Evolutionary conservation across 2,329 filamentous ascomycete species (phyloP).

Genomic region (Arthrobotrys iridis): DNA sequence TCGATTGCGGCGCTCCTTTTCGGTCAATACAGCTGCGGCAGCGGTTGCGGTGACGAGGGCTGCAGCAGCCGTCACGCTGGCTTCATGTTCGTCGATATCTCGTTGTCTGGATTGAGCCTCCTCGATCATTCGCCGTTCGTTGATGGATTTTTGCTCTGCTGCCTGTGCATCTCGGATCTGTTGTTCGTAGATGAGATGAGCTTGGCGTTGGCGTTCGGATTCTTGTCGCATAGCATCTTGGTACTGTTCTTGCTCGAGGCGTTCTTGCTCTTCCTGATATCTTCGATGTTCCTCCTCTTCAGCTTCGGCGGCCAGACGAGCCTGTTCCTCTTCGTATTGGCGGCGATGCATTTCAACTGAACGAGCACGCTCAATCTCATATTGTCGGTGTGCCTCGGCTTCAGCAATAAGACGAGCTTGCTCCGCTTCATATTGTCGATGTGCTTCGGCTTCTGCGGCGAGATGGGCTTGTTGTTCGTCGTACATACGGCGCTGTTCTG

Average conservation of each 20-base stretch:
- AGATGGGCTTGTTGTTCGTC: constrained; percentile 24
- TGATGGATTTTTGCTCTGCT: not conserved
- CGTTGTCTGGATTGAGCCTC: constrained; percentile 31
- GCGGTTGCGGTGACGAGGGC: constrained; percentile 26
- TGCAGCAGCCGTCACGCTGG: constrained; percentile 10
- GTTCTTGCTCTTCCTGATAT: constrained; percentile 23
- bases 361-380: constrained; percentile 5
- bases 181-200: constrained; percentile 41
- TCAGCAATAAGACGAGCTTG: not conserved
- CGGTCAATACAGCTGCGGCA: constrained; percentile 12
- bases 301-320: constrained; percentile 21
- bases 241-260: constrained; percentile 9
- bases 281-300: constrained; percentile 28
- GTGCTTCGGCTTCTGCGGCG: constrained; percentile 21
- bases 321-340: constrained; percentile 14
- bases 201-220: constrained; percentile 44
- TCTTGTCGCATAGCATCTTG: constrained; percentile 23
- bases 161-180: constrained; percentile 35
- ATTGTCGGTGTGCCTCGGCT: not conserved
- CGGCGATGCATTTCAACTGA: constrained; percentile 9
- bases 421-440: constrained; percentile 1
- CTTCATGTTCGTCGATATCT: constrained; percentile 30
- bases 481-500: not conserved
- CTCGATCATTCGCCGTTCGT: constrained; percentile 25
- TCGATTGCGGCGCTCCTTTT: constrained; percentile 44